Evolutionary conservation across 202 grass and related monocot genomes (phyloP).

Genomic region (Eragrostis tef): DNA sequence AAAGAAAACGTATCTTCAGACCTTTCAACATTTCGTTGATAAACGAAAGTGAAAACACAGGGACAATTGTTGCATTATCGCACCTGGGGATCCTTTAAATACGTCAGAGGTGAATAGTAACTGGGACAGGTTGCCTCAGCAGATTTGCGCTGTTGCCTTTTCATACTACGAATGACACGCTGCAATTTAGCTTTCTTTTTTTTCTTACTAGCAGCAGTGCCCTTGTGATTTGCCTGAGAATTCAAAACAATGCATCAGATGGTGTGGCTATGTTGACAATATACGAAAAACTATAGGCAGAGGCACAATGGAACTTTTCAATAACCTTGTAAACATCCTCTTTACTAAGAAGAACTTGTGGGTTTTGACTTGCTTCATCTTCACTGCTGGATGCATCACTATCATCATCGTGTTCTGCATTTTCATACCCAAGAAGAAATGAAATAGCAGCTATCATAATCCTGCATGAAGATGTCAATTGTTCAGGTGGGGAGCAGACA

Average conservation of each 20-base stretch:
- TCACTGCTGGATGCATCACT: conserved; percentile 80
- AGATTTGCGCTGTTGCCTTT: conserved; percentile 84
- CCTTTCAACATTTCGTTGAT: conserved; percentile 34
- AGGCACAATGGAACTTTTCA: conserved; percentile 26
- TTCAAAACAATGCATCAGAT: conserved; percentile 26
- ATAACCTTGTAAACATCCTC: conserved; percentile 96
- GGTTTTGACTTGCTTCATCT: conserved; percentile 64
- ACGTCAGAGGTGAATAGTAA: conserved; percentile 84
- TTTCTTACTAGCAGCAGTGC: conserved; percentile 90
- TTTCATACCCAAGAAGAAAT: conserved; percentile 95
- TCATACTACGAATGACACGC: conserved; percentile 85
- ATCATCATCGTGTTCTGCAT: conserved; percentile 69
- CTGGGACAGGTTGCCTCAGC: conserved; percentile 59
- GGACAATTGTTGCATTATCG: conserved; percentile 1
- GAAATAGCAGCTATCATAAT: conserved; percentile 88
- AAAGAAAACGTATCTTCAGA: not conserved
- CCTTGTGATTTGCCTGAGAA: conserved; percentile 80
- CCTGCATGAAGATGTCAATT: conserved; percentile 50
- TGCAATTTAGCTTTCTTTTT: conserved; percentile 98
- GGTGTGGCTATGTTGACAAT: conserved; percentile 18
- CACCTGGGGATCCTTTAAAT: conserved; percentile 96
- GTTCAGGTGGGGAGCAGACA: conserved; percentile 28
- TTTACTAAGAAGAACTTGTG: conserved; percentile 73
- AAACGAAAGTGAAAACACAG: conserved; percentile 28
- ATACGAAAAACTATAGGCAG: not conserved